Evolutionary conservation across 129 eudicot genomes (phyloP).

Genomic region (Centaurea solstitialis): DNA sequence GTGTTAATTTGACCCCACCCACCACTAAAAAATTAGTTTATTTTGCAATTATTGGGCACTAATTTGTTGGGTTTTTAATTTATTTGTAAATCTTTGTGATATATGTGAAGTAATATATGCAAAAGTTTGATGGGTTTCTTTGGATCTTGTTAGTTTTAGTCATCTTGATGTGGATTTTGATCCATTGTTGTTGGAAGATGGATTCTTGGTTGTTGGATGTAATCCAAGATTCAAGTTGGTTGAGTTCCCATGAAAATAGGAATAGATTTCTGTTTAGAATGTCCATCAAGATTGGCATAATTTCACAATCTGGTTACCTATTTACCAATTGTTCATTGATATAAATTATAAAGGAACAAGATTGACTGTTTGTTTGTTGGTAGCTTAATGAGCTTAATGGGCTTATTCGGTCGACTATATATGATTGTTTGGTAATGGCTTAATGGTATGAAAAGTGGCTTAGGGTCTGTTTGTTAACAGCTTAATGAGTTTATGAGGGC

Average conservation of each 20-base stretch:
- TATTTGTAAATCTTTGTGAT: neutral
- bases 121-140: neutral
- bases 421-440: too few species aligned
- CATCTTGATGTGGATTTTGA: constrained; percentile 1
- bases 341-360: neutral
- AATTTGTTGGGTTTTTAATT: neutral
- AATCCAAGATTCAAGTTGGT: neutral
- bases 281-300: neutral
- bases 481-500: too few species aligned
- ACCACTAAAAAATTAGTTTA: constrained; percentile 6
- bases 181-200: neutral
- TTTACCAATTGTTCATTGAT: neutral
- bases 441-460: too few species aligned
- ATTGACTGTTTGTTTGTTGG: neutral
- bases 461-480: too few species aligned
- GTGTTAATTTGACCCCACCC: constrained; percentile 27
- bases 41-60: constrained; percentile 20
- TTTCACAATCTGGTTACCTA: neutral
- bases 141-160: neutral
- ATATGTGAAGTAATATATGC: constrained; percentile 9
- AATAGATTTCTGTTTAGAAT: neutral
- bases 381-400: too few species aligned
- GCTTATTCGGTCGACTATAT: too few species aligned
- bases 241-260: neutral
- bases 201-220: neutral